These are phyloP conservation scores for Hortiboletus rubellus DNA, from an alignment of 1,284 basidiomycete genomes.

Conservation along the genomic window DNA sequence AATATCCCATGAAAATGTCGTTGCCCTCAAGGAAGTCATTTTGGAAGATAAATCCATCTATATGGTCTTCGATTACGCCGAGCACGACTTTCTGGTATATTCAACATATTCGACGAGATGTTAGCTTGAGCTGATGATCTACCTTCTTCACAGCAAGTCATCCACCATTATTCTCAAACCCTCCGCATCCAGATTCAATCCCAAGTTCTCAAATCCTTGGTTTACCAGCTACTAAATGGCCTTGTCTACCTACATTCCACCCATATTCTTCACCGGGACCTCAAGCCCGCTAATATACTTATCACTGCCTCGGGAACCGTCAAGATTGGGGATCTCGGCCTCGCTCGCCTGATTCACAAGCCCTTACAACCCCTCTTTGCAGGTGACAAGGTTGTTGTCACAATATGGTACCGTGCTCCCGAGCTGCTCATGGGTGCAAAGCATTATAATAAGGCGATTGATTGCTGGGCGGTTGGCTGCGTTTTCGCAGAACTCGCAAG, in stretches of 20 bases:
- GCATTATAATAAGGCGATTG: slow-evolving; percentile 95
- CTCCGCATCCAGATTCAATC: slow-evolving; percentile 74
- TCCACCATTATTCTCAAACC: slow-evolving; percentile 94
- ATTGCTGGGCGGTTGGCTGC: slow-evolving; percentile 96
- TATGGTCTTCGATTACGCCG: slow-evolving; percentile 99
- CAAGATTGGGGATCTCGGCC: slow-evolving; percentile 96
- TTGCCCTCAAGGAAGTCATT: slow-evolving; percentile 91
- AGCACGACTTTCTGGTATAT: slow-evolving; percentile 93
- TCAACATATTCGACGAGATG: not conserved
- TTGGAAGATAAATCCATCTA: slow-evolving; percentile 97
- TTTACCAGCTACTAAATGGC: slow-evolving; percentile 96
- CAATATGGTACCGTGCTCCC: slow-evolving; percentile 98
- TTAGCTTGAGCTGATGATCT: not conserved
- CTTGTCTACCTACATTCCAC: slow-evolving; percentile 93
- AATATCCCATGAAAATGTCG: slow-evolving; percentile 90
- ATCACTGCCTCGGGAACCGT: slow-evolving; percentile 88
- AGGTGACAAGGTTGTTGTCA: slow-evolving; percentile 98
- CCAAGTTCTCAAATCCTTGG: slow-evolving; percentile 87
- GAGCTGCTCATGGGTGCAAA: slow-evolving; percentile 94
- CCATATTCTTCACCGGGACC: slow-evolving; percentile 94
- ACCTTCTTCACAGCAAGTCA: slow-evolving; percentile 75
- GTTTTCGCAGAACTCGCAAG: slow-evolving; percentile 96
- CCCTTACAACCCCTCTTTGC: slow-evolving; percentile 85
- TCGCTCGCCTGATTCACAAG: slow-evolving; percentile 85
- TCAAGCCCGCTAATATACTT: slow-evolving; percentile 99